Base-by-base conservation (phyloP, 2,329 filamentous ascomycete species). In the Chalaropsis thielavioides region DNA sequence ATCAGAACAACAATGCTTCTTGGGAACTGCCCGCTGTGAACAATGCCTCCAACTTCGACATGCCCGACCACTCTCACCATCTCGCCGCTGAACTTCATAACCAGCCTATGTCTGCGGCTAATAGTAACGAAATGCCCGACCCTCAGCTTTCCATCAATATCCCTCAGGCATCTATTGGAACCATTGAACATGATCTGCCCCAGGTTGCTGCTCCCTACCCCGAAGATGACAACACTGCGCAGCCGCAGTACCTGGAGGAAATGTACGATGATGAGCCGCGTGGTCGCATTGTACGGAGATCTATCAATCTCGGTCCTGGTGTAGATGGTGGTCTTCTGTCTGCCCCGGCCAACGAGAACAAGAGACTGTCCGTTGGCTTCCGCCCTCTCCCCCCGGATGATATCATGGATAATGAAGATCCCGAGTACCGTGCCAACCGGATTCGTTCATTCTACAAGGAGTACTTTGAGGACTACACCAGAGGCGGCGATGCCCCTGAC, bases 381-480 rank as follows among this genome's bases (percentile, higher is more conserved):
- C 87, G 94, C 17, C 94, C 94, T 24, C 80, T 99, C 68, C 94
- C 94, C 4, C 90, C 91, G 43, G 86, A 92, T 71, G 89, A 95
- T 69, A 84, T 89, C 64, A 81, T 80, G 38, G 84, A 87, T 54
- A 83, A 86, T 2, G 94, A 97, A 72, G 92, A 96, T 73, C 91
- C 94, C 0, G 94, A 97, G 74, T 86, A 92, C 72, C 85, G 94
- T 71, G 94, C 94, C 69, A 97, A 96, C 78, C 86, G 94, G 66
- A 99, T 99, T 70, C 84, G 94, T 74, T 99, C 94, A 3, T 99
- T 99, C 79, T 99, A 99, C 79, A 96, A 96, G 78, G 94, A 99
- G 73, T 99, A 99, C 77, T 99, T 99, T 71, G 94, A 97, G 69
- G 92, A 96, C 51, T 84, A 80, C 67, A 89, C 85, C 72, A 74